phyloP scores from a whole-genome alignment of 805 yeast genomes.

The Myxozyma udenii region DNA sequence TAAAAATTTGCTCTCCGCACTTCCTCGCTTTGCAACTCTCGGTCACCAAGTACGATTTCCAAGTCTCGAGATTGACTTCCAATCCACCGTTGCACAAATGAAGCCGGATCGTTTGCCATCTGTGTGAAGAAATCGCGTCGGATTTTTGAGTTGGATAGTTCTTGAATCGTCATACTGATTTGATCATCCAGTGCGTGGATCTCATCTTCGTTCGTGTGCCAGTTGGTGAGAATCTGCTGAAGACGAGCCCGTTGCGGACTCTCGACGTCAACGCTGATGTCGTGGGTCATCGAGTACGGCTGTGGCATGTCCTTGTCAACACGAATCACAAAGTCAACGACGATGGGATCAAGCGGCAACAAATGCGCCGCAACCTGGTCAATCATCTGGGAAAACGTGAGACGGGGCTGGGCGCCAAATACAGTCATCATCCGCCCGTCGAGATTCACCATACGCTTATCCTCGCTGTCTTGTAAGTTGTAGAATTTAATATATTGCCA shows the following conservation, averaged over 20 bases:
- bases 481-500: slow-evolving; percentile 77
- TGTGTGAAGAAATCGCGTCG: slow-evolving; percentile 77
- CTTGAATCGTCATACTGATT: slow-evolving; percentile 49
- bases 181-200: slow-evolving; percentile 46
- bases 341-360: slow-evolving; percentile 75
- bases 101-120: slow-evolving; percentile 72
- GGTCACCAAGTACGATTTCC: slow-evolving; percentile 84
- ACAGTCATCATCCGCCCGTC: slow-evolving; percentile 48
- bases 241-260: slow-evolving; percentile 38
- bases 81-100: slow-evolving; percentile 67
- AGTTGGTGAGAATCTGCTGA: slow-evolving; percentile 41
- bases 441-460: slow-evolving; percentile 52
- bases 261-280: slow-evolving; percentile 59
- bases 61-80: slow-evolving; percentile 80
- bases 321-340: slow-evolving; percentile 67
- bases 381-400: slow-evolving; percentile 69
- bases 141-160: slow-evolving; percentile 51
- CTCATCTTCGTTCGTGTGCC: slow-evolving; percentile 43
- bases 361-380: slow-evolving; percentile 67
- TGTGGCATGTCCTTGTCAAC: slow-evolving; percentile 65
- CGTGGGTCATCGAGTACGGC: slow-evolving; percentile 53
- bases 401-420: slow-evolving; percentile 48
- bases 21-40: slow-evolving; percentile 81
- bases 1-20: slow-evolving; percentile 83
- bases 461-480: slow-evolving; percentile 57